These are phyloP conservation scores for Schrenkiella parvula DNA, from an alignment of 345 rosid genomes.

Conservation along the genomic window DNA sequence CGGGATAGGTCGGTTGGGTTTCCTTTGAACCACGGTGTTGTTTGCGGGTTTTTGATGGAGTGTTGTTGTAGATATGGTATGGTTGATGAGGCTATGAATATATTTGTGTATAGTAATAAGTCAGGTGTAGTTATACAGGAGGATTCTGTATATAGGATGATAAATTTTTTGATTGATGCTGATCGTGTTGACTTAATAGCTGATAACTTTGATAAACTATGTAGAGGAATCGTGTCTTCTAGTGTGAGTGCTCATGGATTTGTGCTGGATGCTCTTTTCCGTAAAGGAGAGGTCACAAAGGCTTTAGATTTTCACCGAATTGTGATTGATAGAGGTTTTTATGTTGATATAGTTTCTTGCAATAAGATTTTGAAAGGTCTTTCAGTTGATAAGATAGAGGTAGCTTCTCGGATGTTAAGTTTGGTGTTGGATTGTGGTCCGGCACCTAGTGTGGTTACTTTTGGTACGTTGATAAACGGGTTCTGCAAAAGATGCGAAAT, in stretches of 20 bases:
- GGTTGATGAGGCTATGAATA: conserved; percentile 28
- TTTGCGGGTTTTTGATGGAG: conserved; percentile 40
- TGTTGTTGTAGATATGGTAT: conserved; percentile 33
- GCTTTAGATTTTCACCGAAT: conserved; percentile 37
- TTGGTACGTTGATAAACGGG: conserved; percentile 43
- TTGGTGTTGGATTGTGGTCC: conserved; percentile 42
- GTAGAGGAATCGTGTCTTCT: conserved; percentile 18
- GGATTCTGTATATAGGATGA: conserved; percentile 23
- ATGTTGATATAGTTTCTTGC: conserved; percentile 38
- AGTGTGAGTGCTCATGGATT: conserved; percentile 29
- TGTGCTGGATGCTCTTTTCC: conserved; percentile 38
- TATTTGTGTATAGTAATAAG: conserved; percentile 26
- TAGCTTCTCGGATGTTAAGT: conserved; percentile 34
- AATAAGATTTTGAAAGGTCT: conserved; percentile 44
- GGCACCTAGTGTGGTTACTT: conserved; percentile 43
- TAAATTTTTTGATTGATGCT: conserved; percentile 34
- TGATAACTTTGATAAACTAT: conserved; percentile 29
- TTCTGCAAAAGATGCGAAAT: conserved; percentile 41
- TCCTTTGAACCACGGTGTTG: conserved; percentile 3
- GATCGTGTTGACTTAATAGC: conserved; percentile 27
- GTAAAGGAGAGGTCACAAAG: conserved; percentile 35
- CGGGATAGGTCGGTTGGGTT: background rate
- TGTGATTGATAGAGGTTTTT: conserved; percentile 30
- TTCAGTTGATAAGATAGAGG: conserved; percentile 23
- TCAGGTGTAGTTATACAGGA: conserved; percentile 15